Evolutionary conservation across 2,329 filamentous ascomycete genomes (phyloP).

Genomic region (Fusarium sp.): DNA sequence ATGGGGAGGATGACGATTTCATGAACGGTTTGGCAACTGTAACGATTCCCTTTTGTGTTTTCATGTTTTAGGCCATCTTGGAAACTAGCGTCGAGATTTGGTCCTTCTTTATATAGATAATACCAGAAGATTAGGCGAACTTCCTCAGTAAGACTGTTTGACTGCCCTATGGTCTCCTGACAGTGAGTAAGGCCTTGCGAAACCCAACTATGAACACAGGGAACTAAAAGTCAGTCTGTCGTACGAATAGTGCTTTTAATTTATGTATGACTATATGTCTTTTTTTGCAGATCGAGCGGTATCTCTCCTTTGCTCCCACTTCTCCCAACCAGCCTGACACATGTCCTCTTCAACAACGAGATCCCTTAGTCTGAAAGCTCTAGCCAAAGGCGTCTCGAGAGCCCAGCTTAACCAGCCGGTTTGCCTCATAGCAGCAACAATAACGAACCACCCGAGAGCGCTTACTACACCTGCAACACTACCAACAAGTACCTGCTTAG

Average conservation of each 20-base stretch:
- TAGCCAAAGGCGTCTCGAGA: constrained; percentile 73
- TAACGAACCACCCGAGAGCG: constrained; percentile 82
- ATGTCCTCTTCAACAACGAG: constrained; percentile 89
- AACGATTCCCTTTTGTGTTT: constrained; percentile 32
- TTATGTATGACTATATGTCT: constrained; percentile 38
- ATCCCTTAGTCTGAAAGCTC: constrained; percentile 81
- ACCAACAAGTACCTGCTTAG: constrained; percentile 87
- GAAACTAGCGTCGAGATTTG: constrained; percentile 17
- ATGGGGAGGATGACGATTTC: constrained; percentile 24
- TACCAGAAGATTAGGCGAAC: constrained; percentile 10
- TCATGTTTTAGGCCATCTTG: constrained; percentile 15
- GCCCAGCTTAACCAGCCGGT: constrained; percentile 79
- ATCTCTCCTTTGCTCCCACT: constrained; percentile 75
- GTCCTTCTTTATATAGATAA: constrained; percentile 24
- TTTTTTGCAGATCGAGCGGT: constrained; percentile 48
- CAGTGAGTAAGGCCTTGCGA: neutral
- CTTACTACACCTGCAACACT: constrained; percentile 76
- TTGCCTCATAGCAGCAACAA: constrained; percentile 75
- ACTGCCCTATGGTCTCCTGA: neutral
- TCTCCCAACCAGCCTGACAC: constrained; percentile 92
- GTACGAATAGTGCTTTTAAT: neutral
- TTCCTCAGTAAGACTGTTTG: neutral
- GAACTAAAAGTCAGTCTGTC: neutral
- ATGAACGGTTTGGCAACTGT: constrained; percentile 25
- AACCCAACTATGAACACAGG: neutral